Evolutionary conservation across 2,329 filamentous ascomycete species (phyloP).

Genomic region (Botryosphaeria agaves): DNA sequence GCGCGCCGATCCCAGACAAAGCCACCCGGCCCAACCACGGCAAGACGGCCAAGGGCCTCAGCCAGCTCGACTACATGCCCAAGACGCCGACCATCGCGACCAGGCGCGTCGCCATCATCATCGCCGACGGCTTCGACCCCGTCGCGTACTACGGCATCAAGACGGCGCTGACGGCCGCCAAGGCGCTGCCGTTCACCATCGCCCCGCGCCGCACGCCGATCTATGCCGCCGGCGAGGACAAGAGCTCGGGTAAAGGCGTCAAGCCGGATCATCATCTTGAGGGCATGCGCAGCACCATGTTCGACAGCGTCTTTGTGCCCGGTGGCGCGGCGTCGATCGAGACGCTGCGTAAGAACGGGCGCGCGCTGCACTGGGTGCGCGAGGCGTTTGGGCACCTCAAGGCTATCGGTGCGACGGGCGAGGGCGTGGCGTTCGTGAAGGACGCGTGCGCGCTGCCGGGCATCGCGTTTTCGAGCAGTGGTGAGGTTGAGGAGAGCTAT

Average conservation of each 20-base stretch:
- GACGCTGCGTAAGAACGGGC: conserved; percentile 49
- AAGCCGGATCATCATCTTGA: conserved; percentile 64
- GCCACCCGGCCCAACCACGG: conserved; percentile 43
- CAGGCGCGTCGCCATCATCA: conserved; percentile 56
- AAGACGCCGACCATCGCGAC: conserved; percentile 48
- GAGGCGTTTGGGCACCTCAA: conserved; percentile 75
- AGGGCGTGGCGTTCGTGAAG: conserved; percentile 47
- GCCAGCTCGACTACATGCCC: conserved; percentile 50
- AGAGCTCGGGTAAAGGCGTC: conserved; percentile 34
- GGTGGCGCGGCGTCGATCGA: conserved; percentile 48
- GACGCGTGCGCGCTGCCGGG: conserved; percentile 27
- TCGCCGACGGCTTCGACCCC: conserved; percentile 61
- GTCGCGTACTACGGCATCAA: conserved; percentile 48
- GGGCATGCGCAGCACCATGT: conserved; percentile 64
- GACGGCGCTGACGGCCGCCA: conserved; percentile 40
- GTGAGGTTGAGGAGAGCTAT: conserved; percentile 47
- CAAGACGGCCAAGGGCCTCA: conserved; percentile 47
- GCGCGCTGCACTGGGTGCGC: conserved; percentile 58
- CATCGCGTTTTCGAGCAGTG: conserved; percentile 30
- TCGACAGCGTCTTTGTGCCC: conserved; percentile 63
- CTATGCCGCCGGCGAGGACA: conserved; percentile 40
- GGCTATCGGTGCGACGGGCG: conserved; percentile 57
- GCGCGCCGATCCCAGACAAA: conserved; percentile 40
- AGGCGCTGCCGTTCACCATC: conserved; percentile 57
- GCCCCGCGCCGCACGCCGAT: conserved; percentile 49